Base-by-base conservation (phyloP, 768 basidiomycete genomes). In the Pisolithus sp. region DNA sequence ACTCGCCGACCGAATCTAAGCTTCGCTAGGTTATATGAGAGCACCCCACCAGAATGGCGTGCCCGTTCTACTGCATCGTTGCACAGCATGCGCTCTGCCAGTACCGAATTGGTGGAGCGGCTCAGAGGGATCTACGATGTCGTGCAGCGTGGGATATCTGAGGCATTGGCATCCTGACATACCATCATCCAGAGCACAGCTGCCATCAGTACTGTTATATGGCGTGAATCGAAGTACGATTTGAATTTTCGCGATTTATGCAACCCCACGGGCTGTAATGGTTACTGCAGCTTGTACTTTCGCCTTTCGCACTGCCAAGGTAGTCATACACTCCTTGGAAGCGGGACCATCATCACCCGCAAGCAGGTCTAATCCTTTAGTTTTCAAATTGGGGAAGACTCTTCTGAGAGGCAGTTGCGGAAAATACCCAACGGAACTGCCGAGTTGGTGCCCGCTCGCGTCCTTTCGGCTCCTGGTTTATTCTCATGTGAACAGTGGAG, bases 81-180 rank as follows among this genome's bases (percentile, higher is more conserved):
- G 68, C 81, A 63, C 76, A 87, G 59, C 53, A 80, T 62, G 63
- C 61, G 70, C 45, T 89, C 89, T 12, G 80, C 85, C 7, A 78
- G 89, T 62, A 82, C 87, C 28, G 85, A 79, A 47, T 76, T 73
- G 8, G 78, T 86, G 50, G 88, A 89, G 59, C 71, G 74, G 51
- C 76, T 89, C 60, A 84, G 77, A 2, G 80, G 75, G 24, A 76
- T 70, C 36, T 81, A 89, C 76, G 83, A 87, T 67, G 83, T 91
- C 41, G 76, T 83, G 34, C 83, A 88, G 68, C 71, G 78, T 31
- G 59, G 63, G 37, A 65, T 57, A 7, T 66, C 66, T 10, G 66
- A 69, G 43, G 60, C 54, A 45, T 68, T 68, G 23, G 49, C 51
- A 30, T 64, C 58, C 21, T 49, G 57, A 20, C 57, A 64, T n/a